These are phyloP conservation scores for Dimargaris cristalligena DNA, from an alignment of 192 early-diverging fungal genomes.

Conservation along the genomic window DNA sequence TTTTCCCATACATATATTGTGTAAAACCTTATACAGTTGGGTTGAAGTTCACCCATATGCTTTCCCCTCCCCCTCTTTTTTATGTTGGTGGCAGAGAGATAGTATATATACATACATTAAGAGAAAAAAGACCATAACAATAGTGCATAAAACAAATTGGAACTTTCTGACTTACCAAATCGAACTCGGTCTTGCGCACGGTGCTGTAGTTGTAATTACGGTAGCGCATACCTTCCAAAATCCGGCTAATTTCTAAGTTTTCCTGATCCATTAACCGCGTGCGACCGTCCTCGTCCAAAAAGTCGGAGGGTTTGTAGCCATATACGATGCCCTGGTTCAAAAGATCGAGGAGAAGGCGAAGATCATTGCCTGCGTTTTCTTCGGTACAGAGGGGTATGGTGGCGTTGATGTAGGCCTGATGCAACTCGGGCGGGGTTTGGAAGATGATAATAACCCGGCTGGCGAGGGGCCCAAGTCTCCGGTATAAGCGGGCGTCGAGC, in stretches of 20 bases:
- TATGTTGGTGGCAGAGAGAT: too few species aligned
- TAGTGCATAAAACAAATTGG: too few species aligned
- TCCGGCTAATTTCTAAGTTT: not conserved
- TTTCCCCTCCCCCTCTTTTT: too few species aligned
- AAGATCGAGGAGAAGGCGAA: constrained; percentile 3
- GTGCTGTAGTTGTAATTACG: constrained; percentile 8
- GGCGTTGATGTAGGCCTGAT: not conserved
- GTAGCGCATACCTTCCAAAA: constrained; percentile 5
- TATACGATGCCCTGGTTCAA: constrained; percentile 5
- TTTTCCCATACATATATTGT: too few species aligned
- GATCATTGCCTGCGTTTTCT: constrained; percentile 1
- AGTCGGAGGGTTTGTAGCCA: not conserved
- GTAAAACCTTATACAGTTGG: too few species aligned
- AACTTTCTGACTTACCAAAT: not conserved
- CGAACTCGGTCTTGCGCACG: constrained; percentile 5
- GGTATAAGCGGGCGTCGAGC: not conserved
- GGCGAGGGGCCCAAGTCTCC: not conserved
- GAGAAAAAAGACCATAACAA: too few species aligned
- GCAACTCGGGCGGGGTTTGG: not conserved
- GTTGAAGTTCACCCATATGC: too few species aligned
- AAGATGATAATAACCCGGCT: not conserved
- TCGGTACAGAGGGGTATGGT: not conserved
- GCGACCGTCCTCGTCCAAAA: not conserved
- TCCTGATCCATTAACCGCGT: not conserved
- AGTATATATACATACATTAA: too few species aligned